Evolutionary conservation across 2,329 filamentous ascomycete species (phyloP), one percentile per base, ranked within the genome.

Genomic region (Apiospora marii): DNA sequence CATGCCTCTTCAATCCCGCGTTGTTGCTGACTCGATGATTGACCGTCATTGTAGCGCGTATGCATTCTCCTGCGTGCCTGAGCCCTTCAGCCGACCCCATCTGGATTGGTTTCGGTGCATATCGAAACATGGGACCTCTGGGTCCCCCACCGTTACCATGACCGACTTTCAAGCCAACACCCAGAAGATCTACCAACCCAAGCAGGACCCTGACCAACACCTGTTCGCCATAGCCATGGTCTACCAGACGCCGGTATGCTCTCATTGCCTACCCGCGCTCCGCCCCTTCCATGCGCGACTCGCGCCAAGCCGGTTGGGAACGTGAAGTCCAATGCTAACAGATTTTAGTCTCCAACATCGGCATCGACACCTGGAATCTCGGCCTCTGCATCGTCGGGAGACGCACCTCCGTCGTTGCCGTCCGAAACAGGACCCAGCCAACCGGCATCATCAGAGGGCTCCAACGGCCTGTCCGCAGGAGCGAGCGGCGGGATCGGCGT

Each of bases 401-500:
- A 64, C 22, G 8, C 58, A 4, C 34, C 58, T 12, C 34, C 30
- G 1, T 5, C 58, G 2, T 37, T 64, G 34, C 58, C 58, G 19
- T 64, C 58, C 13, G 58, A 64, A 64, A 64, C 58, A 22, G 58
- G 58, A 6, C 24, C 34, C n/a, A 64, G 10, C 22, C 58, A 58
- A 12, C 51, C 64, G 5, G 7, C n/a, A 10, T 14, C 67, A 10
- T 46, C 43, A 3, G 37, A 41, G 8, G 67, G 16, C 16, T n/a
- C 71, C 12, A 43, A 43, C 2, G 71, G 72, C 0, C 68, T 76
- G 14, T 73, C 74, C 30, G 44, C 61, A 1, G 73, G 73, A 12
- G 74, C 73, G 10, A 70, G 72, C 30, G 68, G 68, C 71, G 74
- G 74, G 2, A 74, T 76, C 46, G 75, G 73, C 30, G 72, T 75